Evolutionary conservation across 805 yeast genomes (phyloP), one percentile per base, ranked within the genome.

Genomic region (Limtongozyma cylindracea): DNA sequence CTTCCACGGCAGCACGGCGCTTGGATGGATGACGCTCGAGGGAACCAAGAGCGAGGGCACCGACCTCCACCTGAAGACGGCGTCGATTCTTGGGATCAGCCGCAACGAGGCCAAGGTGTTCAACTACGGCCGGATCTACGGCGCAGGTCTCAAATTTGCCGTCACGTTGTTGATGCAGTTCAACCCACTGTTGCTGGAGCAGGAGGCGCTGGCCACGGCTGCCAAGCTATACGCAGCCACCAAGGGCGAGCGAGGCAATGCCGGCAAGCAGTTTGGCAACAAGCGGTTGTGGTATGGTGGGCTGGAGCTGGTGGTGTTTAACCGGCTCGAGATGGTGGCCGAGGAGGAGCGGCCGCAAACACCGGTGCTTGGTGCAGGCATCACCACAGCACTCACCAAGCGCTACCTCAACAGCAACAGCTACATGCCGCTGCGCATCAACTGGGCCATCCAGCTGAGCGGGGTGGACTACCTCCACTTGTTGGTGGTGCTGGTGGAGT

Each of bases 1-100:
- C 16, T 49, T 74, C 12, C 99, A 88, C 41, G 99, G 98, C 5
- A 91, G 91, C 9, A 78, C 96, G 0, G 92, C 96, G 0, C 59
- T 91, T 24, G 95, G 96, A 0, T 91, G 98, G 98, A 91, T 88
- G 99, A 82, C 95, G 2, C 53, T 88, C 25, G 99, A 88, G 49
- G 99, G 99, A 11, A 67, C 84, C 4, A 88, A 88, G 45, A 54
- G 50, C 25, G 84, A 73, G 24, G 91, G 88, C 4, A 91, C 99
- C 0, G 99, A 88, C 46, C 47, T 91, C 27, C 99, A 88, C 39
- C 78, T 95, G 0, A 80, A 74, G 31, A 88, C 96, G 0, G 94
- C 98, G 0, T 56, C 57, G 8, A 80, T 91, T 31, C 45, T 88
- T 38, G 92, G 92, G 0, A 82, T 91, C 23, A 63, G 74, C 13